Evolutionary conservation across 2,329 filamentous ascomycete species (phyloP).

Genomic region (Botrytis byssoidea): DNA sequence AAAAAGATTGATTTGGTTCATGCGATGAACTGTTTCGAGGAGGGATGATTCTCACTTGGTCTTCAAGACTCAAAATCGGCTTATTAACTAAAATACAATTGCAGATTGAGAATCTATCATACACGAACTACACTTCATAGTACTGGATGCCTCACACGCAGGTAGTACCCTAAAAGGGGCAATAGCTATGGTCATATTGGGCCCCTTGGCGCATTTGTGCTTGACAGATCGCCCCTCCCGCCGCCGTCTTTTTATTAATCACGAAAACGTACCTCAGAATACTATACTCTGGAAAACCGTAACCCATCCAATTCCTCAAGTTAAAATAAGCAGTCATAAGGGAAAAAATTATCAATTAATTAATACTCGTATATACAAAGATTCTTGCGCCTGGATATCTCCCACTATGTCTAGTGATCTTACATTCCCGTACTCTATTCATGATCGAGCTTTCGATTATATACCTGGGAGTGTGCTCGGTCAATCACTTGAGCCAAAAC

Average conservation of each 20-base stretch:
- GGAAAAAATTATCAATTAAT: not conserved
- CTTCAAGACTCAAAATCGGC: not conserved
- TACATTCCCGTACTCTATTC: not conserved
- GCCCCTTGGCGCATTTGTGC: not conserved
- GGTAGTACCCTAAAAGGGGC: not conserved
- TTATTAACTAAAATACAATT: not conserved
- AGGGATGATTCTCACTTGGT: not conserved
- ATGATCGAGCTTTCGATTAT: not conserved
- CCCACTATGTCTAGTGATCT: not conserved
- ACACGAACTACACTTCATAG: not conserved
- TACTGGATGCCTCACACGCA: not conserved
- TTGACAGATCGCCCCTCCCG: not conserved
- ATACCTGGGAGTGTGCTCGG: not conserved
- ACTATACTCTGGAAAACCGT: not conserved
- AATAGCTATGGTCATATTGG: not conserved
- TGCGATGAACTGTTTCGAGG: not conserved
- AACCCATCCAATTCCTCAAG: not conserved
- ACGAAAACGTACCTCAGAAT: not conserved
- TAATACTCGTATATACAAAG: not conserved
- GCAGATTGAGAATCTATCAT: not conserved
- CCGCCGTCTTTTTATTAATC: not conserved
- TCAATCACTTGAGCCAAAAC: not conserved
- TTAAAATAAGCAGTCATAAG: not conserved
- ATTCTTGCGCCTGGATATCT: not conserved
- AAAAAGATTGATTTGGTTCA: not conserved